Evolutionary conservation across 2,329 filamentous ascomycete genomes (phyloP).

Genomic region (Chaetomium globosum): DNA sequence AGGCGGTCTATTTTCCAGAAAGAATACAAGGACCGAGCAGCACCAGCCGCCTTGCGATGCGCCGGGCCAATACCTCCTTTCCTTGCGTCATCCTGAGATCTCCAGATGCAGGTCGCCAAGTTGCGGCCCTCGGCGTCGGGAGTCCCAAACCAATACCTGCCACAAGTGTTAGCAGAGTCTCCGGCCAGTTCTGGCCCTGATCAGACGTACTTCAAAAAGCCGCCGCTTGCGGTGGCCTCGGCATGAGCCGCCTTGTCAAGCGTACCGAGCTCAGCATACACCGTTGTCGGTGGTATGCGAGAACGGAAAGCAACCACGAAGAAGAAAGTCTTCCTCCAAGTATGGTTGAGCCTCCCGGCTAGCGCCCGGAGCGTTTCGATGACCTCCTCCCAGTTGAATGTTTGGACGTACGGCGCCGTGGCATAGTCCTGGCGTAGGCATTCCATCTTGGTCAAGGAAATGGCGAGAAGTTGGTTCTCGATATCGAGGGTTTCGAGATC

Average conservation of each 20-base stretch:
- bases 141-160: constrained; percentile 82
- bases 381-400: constrained; percentile 75
- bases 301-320: constrained; percentile 87
- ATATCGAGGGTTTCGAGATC: constrained; percentile 67
- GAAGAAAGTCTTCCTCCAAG: constrained; percentile 67
- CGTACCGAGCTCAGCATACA: constrained; percentile 67
- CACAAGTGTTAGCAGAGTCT: constrained; percentile 26
- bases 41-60: constrained; percentile 66
- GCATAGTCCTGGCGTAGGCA: constrained; percentile 72
- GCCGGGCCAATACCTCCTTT: constrained; percentile 63
- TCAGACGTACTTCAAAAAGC: constrained; percentile 70
- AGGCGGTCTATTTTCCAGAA: constrained; percentile 73
- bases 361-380: constrained; percentile 61
- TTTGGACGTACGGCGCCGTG: constrained; percentile 69
- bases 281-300: constrained; percentile 66
- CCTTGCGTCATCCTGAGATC: constrained; percentile 60
- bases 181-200: background rate
- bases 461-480: constrained; percentile 69
- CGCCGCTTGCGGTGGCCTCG: constrained; percentile 77
- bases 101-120: constrained; percentile 77
- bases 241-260: constrained; percentile 79
- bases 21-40: constrained; percentile 62
- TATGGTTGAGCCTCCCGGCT: constrained; percentile 48
- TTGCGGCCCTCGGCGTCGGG: constrained; percentile 72
- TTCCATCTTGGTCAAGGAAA: constrained; percentile 67